Evolutionary conservation across 179 eudicot genomes (phyloP), one percentile per base, ranked within the genome.

Genomic region (Drosera spatulata): DNA sequence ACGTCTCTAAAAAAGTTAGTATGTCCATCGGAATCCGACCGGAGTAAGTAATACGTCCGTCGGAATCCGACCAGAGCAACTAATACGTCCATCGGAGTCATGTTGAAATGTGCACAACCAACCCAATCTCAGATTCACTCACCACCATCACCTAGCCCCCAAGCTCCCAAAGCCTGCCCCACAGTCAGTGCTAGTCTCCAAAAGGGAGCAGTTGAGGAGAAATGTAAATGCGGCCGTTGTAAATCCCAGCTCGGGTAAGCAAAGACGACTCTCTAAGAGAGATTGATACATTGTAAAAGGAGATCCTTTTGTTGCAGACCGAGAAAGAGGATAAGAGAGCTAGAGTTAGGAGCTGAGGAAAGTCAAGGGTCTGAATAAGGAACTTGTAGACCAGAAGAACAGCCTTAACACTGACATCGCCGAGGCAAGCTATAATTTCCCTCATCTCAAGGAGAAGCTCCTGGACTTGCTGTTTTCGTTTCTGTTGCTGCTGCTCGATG

Each of bases 281-380:
- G 65, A 80, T 86, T 10, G 83, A 80, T 49, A 63, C 45, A 50
- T 73, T 78, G 53, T 84, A 86, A 53, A 86, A 82, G 60, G 81
- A 69, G 3, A 80, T 86, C 55, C 69, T 86, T 10, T 74, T 71
- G 6, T 53, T 82, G 71, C 95, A 86, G 54, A 86, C 90, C 0
- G 84, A 82, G 44, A 83, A 80, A 56, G 95, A 86, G 75, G 64
- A 67, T 86, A 39, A 68, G 50, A 53, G 82, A 84, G 33, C 55
- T 93, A 70, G 94, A 89, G 64, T 76, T n/a, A 78, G 52, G 84
- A 85, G 67, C 66, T 93, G 61, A 7, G 43, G 44, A 75, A 72
- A 63, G 77, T 89, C 7, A 79, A 75, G 52, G 71, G 59, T 58
- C 69, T 86, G 41, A 82, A 78, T 52, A 57, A 77, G 68, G 73